Evolutionary conservation across 2,329 filamentous ascomycete species (phyloP).

Genomic region (Ceratocystis lukuohia): DNA sequence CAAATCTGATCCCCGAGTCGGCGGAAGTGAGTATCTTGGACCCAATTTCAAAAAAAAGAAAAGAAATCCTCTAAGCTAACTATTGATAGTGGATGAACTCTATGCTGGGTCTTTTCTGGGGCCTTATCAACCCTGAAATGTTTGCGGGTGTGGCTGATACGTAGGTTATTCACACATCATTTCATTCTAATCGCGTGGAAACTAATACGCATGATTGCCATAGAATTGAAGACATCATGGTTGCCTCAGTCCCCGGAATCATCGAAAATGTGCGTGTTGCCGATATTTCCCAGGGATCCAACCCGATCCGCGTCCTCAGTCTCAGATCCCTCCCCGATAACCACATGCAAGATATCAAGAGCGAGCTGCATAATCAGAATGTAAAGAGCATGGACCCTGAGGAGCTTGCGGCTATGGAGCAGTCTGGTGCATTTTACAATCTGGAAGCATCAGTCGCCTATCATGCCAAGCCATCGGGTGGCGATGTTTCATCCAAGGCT

Average conservation of each 20-base stretch:
- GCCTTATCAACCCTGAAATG: conserved; percentile 88
- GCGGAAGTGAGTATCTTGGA: conserved; percentile 41
- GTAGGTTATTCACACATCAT: conserved; percentile 22
- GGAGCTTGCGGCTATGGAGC: conserved; percentile 75
- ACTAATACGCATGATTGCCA: background rate
- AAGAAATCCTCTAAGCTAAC: background rate
- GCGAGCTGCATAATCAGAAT: conserved; percentile 66
- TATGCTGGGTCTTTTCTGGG: conserved; percentile 72
- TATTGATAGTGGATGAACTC: conserved; percentile 68
- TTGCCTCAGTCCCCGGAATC: conserved; percentile 77
- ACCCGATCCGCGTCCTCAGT: conserved; percentile 77
- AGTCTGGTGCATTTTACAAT: conserved; percentile 87
- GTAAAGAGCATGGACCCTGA: conserved; percentile 71
- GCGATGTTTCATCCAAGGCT: conserved; percentile 63
- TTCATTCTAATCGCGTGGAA: background rate
- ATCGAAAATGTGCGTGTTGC: conserved; percentile 92
- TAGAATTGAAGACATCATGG: conserved; percentile 67
- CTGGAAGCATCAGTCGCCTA: conserved; percentile 84
- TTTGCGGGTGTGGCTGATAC: conserved; percentile 86
- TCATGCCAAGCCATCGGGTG: conserved; percentile 63
- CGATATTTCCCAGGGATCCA: conserved; percentile 86
- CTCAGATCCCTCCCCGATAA: conserved; percentile 66
- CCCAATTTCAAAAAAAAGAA: background rate
- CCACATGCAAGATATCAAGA: conserved; percentile 69
- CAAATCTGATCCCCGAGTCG: conserved; percentile 82